These are phyloP conservation scores for Leccinum disarticulatum DNA, from an alignment of 768 basidiomycete species.

Conservation along the genomic window DNA sequence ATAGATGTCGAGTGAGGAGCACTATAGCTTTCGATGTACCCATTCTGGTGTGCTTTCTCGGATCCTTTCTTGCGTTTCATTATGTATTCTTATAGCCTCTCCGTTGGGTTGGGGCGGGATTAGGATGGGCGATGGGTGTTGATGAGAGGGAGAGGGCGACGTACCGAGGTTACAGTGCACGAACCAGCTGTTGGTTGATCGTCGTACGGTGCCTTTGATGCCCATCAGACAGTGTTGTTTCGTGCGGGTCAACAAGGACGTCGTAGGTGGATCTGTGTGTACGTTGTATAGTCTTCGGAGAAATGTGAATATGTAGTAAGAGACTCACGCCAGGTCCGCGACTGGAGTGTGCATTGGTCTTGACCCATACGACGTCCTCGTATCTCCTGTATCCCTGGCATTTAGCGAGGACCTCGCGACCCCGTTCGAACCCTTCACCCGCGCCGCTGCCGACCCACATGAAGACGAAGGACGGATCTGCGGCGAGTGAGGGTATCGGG, in stretches of 20 bases:
- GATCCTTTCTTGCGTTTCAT: not conserved
- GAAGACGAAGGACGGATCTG: conserved; percentile 92
- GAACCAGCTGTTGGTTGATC: conserved; percentile 94
- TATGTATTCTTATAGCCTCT: conserved; percentile 6
- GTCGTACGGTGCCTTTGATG: conserved; percentile 92
- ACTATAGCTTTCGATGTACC: not conserved
- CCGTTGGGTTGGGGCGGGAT: conserved; percentile 6
- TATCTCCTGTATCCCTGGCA: conserved; percentile 90
- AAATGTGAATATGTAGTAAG: not conserved
- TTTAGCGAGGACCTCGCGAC: conserved; percentile 83
- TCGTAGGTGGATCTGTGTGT: conserved; percentile 76
- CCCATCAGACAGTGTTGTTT: conserved; percentile 98
- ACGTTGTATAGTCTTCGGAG: not conserved
- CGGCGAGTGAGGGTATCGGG: conserved; percentile 77
- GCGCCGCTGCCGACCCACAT: conserved; percentile 95
- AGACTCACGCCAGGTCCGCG: conserved; percentile 68
- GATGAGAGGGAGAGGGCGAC: conserved; percentile 23
- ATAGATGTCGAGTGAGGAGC: conserved; percentile 43
- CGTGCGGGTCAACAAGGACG: conserved; percentile 81
- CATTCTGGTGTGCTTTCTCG: conserved; percentile 1
- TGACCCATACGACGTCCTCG: conserved; percentile 98
- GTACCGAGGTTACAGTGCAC: conserved; percentile 96
- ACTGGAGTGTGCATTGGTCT: conserved; percentile 77
- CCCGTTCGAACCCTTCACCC: conserved; percentile 87
- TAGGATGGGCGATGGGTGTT: not conserved